Percentiles rank a stretch among this genome's conserved stretches.
Evolutionary conservation across 2,329 filamentous ascomycete species (phyloP).

Genomic region (Corynespora cassiicola): DNA sequence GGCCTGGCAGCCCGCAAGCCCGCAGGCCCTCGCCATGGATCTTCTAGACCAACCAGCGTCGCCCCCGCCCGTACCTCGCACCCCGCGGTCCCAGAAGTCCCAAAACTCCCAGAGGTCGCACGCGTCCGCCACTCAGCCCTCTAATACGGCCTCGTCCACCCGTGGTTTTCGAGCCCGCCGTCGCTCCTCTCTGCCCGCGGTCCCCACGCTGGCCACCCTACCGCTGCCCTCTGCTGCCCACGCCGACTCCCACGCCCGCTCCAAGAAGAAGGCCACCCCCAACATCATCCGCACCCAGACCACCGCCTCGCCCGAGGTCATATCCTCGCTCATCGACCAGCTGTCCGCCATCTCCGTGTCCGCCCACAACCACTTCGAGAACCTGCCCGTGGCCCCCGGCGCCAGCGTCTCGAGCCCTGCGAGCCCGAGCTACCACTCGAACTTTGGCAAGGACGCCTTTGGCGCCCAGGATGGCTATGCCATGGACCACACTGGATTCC

Average conservation of each 20-base stretch:
- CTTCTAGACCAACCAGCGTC: constrained; percentile 20
- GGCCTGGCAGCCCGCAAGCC: neutral
- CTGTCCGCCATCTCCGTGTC: constrained; percentile 68
- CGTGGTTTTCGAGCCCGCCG: constrained; percentile 34
- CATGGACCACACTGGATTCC: constrained; percentile 74
- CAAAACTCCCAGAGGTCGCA: no score
- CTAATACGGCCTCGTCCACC: constrained; percentile 17
- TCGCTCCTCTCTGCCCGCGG: no score
- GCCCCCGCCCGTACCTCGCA: constrained; percentile 21
- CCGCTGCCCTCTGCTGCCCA: constrained; percentile 34
- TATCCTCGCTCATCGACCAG: constrained; percentile 68
- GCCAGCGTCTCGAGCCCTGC: constrained; percentile 38
- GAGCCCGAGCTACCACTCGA: constrained; percentile 32
- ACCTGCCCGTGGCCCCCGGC: constrained; percentile 41
- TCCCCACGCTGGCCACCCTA: no score
- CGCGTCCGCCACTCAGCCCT: no score
- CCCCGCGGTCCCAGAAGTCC: constrained; percentile 19
- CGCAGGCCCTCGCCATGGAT: constrained; percentile 1
- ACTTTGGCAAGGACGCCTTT: constrained; percentile 28
- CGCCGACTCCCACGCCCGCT: constrained; percentile 21
- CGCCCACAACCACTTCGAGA: constrained; percentile 73
- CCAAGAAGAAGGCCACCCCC: constrained; percentile 36
- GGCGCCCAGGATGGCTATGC: constrained; percentile 59
- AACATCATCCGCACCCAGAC: constrained; percentile 45
- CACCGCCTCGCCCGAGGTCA: constrained; percentile 72